Conservation (phyloP, 345 rosid species). For the Eucalyptus pauciflora region DNA sequence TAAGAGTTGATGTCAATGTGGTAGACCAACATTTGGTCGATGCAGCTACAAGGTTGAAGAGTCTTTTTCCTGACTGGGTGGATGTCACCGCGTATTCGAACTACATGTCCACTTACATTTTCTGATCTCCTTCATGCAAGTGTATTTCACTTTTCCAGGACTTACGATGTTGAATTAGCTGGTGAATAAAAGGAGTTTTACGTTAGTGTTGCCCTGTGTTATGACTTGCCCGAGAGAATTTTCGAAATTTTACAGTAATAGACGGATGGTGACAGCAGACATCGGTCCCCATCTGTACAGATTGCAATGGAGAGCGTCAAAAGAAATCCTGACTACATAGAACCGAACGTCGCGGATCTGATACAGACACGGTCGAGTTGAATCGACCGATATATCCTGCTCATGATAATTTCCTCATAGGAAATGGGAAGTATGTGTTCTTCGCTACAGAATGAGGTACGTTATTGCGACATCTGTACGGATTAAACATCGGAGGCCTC, state of each 20-base stretch:
- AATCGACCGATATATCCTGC: background rate
- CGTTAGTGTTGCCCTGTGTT: background rate
- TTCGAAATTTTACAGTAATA: background rate
- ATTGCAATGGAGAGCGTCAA: background rate
- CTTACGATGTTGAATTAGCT: background rate
- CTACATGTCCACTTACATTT: slow-evolving; percentile 57
- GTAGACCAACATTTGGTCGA: slow-evolving; percentile 65
- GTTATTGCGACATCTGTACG: background rate
- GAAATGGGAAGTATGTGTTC: background rate
- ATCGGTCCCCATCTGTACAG: background rate
- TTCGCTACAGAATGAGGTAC: background rate
- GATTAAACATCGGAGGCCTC: background rate
- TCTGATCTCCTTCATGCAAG: slow-evolving; percentile 13
- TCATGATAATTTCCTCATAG: background rate
- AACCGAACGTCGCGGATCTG: background rate
- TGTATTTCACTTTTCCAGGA: background rate
- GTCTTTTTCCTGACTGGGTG: slow-evolving; percentile 76
- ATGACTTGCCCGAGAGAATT: background rate
- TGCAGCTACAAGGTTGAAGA: slow-evolving; percentile 47
- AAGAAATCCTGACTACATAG: background rate
- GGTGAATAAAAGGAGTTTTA: background rate
- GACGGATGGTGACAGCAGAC: background rate
- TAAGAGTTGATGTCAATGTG: slow-evolving; percentile 73
- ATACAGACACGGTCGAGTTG: background rate
- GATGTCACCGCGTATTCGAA: slow-evolving; percentile 66